phyloP scores from a whole-genome alignment of 2,329 filamentous ascomycete genomes.

The Tolypocladium inflatum region DNA sequence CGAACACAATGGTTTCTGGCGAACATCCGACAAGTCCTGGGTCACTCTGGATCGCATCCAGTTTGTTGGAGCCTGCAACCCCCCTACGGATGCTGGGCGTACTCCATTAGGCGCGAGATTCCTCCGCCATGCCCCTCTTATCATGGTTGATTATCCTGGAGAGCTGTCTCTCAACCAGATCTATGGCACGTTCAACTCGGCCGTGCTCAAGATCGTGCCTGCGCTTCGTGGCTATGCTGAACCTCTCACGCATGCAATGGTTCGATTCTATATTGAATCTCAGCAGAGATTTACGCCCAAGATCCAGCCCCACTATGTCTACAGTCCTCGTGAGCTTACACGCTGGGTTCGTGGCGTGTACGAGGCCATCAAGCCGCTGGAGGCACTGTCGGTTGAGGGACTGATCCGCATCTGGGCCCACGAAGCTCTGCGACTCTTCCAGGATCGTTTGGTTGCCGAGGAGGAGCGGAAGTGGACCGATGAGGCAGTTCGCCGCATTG shows the following conservation, averaged over 20 bases:
- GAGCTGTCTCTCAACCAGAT: constrained; percentile 93
- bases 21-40: constrained; percentile 95
- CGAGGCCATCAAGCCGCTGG: constrained; percentile 88
- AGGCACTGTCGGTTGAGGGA: constrained; percentile 79
- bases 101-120: constrained; percentile 90
- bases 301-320: constrained; percentile 98
- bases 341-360: constrained; percentile 97
- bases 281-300: constrained; percentile 91
- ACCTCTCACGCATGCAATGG: constrained; percentile 92
- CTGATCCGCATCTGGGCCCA: constrained; percentile 97
- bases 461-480: constrained; percentile 95
- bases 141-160: constrained; percentile 99
- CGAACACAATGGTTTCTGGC: constrained; percentile 98
- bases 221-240: constrained; percentile 92
- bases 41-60: constrained; percentile 96
- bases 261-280: constrained; percentile 89
- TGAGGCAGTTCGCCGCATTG: constrained; percentile 76
- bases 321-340: constrained; percentile 96
- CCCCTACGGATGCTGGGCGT: constrained; percentile 92
- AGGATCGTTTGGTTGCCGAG: constrained; percentile 90
- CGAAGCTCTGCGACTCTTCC: constrained; percentile 90
- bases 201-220: constrained; percentile 93
- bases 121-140: constrained; percentile 90
- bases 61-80: constrained; percentile 98
- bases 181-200: constrained; percentile 95